Percentiles rank a stretch among this genome's conserved stretches.
Conservation (phyloP, 2,329 filamentous ascomycete species). For the Beauveria sp. region DNA sequence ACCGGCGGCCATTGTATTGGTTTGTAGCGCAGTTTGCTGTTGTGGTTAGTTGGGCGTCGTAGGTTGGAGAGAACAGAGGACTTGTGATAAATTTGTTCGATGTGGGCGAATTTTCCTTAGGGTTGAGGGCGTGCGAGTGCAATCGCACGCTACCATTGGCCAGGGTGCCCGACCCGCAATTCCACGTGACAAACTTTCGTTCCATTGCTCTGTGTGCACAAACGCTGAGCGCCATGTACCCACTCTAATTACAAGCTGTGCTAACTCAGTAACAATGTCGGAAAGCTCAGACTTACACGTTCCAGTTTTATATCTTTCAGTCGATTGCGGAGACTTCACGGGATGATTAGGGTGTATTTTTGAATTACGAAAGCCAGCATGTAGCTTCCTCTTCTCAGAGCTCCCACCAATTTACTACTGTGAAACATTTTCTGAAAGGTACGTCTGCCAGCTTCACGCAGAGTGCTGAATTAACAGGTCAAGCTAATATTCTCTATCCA, state of each 20-base stretch:
- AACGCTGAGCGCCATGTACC: not conserved
- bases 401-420: not conserved
- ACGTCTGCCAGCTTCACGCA: not conserved
- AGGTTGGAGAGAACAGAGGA: constrained; percentile 12
- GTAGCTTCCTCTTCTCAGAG: not conserved
- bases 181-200: constrained; percentile 15
- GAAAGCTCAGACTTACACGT: constrained; percentile 6
- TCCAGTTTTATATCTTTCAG: no score
- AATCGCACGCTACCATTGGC: constrained; percentile 4
- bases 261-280: not conserved
- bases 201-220: not conserved
- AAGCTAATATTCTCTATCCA: not conserved
- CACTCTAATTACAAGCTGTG: not conserved
- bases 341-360: not conserved
- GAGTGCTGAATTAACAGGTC: not conserved
- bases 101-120: constrained; percentile 21
- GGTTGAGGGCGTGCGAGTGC: constrained; percentile 13
- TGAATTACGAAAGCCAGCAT: not conserved
- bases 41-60: constrained; percentile 18
- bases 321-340: not conserved
- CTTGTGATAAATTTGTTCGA: constrained; percentile 11
- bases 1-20: constrained; percentile 27
- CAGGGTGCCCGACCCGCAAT: not conserved
- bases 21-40: constrained; percentile 19
- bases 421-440: not conserved